These are phyloP conservation scores for Arctostaphylos glauca DNA, from an alignment of 148 eudicot genomes.

Conservation along the genomic window DNA sequence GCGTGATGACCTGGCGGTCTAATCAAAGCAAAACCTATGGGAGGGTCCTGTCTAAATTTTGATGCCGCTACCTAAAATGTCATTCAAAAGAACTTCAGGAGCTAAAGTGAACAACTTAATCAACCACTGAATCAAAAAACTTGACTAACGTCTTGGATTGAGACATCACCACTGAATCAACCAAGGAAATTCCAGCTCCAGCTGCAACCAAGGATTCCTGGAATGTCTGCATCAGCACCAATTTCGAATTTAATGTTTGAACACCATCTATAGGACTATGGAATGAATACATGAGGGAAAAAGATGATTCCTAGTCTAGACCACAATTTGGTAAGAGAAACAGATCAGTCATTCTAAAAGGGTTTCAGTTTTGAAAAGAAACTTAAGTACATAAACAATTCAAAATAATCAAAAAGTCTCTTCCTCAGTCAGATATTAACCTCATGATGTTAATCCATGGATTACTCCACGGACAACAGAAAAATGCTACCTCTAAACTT, in stretches of 20 bases:
- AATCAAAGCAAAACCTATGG: conserved; percentile 79
- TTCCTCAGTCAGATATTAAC: neutral
- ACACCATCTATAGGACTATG: neutral
- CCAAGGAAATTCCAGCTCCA: conserved; percentile 86
- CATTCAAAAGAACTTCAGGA: conserved; percentile 17
- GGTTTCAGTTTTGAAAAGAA: neutral
- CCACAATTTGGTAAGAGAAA: conserved; percentile 1
- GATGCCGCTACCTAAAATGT: conserved; percentile 75
- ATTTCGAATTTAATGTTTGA: neutral
- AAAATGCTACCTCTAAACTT: neutral
- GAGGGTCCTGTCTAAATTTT: conserved; percentile 48
- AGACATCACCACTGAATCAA: conserved; percentile 89
- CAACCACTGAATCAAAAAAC: neutral
- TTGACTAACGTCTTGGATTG: conserved; percentile 32
- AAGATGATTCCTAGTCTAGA: neutral
- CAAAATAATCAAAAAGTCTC: neutral
- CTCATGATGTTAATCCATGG: conserved; percentile 4
- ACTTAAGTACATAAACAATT: neutral
- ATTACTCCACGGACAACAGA: neutral
- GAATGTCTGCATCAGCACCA: conserved; percentile 62
- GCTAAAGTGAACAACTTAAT: neutral
- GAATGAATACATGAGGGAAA: neutral
- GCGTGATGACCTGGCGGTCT: conserved; percentile 99
- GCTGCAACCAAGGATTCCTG: conserved; percentile 81
- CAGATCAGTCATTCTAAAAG: neutral